phyloP scores from a whole-genome alignment of 2,329 filamentous ascomycete species.

The Colletotrichum echinochloae region DNA sequence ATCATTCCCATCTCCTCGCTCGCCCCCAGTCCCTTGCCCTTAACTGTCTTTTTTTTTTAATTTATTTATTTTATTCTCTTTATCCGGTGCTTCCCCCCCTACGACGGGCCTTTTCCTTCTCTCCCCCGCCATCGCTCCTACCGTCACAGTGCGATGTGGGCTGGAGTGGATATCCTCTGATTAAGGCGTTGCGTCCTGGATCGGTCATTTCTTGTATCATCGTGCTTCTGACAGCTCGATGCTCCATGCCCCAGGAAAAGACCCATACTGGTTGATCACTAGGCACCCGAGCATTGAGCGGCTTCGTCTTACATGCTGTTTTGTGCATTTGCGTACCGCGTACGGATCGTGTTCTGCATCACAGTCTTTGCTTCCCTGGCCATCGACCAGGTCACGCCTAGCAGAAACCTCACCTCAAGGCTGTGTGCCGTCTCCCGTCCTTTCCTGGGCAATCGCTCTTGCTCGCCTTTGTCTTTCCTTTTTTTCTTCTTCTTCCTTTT shows the following conservation, averaged over 20 bases:
- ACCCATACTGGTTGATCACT: background rate
- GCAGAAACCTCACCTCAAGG: background rate
- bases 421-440: background rate
- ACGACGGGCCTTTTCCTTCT: slow-evolving; percentile 29
- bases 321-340: background rate
- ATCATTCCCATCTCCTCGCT: slow-evolving; percentile 21
- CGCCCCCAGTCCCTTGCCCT: background rate
- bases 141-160: slow-evolving; percentile 30
- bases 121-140: slow-evolving; percentile 9
- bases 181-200: slow-evolving; percentile 27
- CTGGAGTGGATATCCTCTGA: slow-evolving; percentile 37
- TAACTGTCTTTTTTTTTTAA: background rate
- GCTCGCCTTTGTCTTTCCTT: slow-evolving; percentile 1
- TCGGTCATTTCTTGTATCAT: slow-evolving; percentile 36
- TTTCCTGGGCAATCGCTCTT: background rate
- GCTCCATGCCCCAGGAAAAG: slow-evolving; percentile 18
- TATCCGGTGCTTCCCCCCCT: background rate
- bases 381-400: background rate
- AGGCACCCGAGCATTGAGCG: slow-evolving; percentile 16
- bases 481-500: background rate
- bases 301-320: slow-evolving; percentile 6
- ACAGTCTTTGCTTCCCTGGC: background rate
- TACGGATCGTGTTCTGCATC: slow-evolving; percentile 13
- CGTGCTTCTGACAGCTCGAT: slow-evolving; percentile 20
- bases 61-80: no score